A percentile compares a stretch with the other conserved stretches of the same genome.
These are phyloP conservation scores for Flaveria floridana DNA, from an alignment of 140 eudicot genomes.

Conservation along the genomic window DNA sequence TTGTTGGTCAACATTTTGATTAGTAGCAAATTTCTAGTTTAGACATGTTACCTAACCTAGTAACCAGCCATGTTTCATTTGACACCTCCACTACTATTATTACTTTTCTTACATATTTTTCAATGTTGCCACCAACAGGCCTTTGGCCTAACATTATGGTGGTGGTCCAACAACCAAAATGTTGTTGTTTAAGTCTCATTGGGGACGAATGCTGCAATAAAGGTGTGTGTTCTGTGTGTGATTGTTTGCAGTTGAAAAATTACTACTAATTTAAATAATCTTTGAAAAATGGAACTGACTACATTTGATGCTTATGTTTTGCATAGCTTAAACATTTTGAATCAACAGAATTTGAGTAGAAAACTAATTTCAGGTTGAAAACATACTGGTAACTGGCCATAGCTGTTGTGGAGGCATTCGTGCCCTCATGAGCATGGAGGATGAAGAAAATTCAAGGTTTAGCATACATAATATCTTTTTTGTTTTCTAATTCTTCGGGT, in stretches of 20 bases:
- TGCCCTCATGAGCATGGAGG: conserved; percentile 90
- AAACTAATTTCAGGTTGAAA: conserved; percentile 61
- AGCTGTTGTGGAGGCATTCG: conserved; percentile 97
- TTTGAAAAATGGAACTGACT: not conserved
- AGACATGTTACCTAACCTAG: not conserved
- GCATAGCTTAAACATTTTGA: not conserved
- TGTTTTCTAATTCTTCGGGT: not conserved
- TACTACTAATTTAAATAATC: not conserved
- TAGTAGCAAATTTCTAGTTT: not conserved
- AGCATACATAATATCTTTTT: not conserved
- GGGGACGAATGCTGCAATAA: not conserved
- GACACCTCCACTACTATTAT: not conserved
- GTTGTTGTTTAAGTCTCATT: not conserved
- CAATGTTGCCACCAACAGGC: no score
- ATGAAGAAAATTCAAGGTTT: conserved; percentile 72
- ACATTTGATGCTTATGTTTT: conserved; percentile 4
- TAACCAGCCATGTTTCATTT: not conserved
- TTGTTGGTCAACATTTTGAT: conserved; percentile 2
- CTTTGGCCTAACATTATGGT: no score
- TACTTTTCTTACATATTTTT: not conserved
- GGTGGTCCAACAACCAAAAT: not conserved
- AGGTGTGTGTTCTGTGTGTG: not conserved
- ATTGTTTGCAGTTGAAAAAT: not conserved
- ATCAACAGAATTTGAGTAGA: not conserved
- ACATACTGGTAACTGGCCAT: conserved; percentile 85